Percentiles rank a stretch among this genome's conserved stretches.
These are phyloP conservation scores for Auriscalpium orientale DNA, from an alignment of 768 basidiomycete genomes.

Conservation along the genomic window DNA sequence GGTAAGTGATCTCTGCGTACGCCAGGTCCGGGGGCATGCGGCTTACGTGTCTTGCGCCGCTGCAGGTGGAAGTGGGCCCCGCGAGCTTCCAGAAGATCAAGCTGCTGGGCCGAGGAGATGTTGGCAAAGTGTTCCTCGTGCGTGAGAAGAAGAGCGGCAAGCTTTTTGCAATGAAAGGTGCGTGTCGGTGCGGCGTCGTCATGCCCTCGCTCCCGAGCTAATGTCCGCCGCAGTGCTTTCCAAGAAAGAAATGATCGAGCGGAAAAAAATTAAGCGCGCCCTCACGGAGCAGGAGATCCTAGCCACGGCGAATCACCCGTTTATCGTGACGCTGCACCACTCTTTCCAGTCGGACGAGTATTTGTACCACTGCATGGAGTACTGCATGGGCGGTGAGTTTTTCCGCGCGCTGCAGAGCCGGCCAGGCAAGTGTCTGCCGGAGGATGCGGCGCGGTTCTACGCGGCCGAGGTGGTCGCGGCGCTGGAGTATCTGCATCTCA, in stretches of 20 bases:
- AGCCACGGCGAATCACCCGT: constrained; percentile 97
- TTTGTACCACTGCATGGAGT: constrained; percentile 98
- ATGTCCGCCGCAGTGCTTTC: constrained; percentile 64
- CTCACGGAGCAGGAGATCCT: constrained; percentile 98
- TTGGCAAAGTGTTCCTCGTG: constrained; percentile 96
- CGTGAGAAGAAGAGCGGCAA: constrained; percentile 96
- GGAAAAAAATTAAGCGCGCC: constrained; percentile 98
- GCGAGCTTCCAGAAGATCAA: constrained; percentile 95
- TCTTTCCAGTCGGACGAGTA: constrained; percentile 98
- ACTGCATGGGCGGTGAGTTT: constrained; percentile 99
- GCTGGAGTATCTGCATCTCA: constrained; percentile 95
- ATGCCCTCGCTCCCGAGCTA: constrained; percentile 10
- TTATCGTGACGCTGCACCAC: constrained; percentile 98
- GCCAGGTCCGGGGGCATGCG: neutral
- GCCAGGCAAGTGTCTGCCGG: constrained; percentile 93
- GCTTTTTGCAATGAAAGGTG: constrained; percentile 99
- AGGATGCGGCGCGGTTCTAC: constrained; percentile 95
- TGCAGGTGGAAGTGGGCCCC: constrained; percentile 87
- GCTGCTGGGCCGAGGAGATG: constrained; percentile 97
- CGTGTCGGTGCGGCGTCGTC: constrained; percentile 21
- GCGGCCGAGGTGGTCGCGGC: constrained; percentile 98
- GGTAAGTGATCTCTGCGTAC: constrained; percentile 37
- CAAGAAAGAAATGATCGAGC: constrained; percentile 99
- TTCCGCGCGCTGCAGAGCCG: constrained; percentile 95
- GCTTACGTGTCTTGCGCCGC: constrained; percentile 1